Base-by-base conservation (phyloP, 345 rosid species). In the Pelargonium nanum region DNA sequence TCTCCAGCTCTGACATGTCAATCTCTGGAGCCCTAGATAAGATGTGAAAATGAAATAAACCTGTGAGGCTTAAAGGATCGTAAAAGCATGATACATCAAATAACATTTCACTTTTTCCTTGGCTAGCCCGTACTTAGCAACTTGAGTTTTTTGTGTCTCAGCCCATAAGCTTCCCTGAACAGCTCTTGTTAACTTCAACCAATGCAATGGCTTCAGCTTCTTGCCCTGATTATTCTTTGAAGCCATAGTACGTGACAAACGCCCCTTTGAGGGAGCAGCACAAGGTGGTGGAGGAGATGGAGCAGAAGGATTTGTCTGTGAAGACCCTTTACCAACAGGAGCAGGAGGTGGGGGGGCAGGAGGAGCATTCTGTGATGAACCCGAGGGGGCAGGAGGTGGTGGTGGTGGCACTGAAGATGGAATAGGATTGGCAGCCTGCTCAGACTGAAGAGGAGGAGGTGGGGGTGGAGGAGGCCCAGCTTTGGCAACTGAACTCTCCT, bases 141-240 rank as follows among this genome's bases (percentile, higher is more conserved):
- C 84, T 74, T 91, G 95, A 63, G 82, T 70, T 76, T 86, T 92
- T 73, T 85, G 95, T 58, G 98, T 72, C 76, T 92, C 98, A 30
- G 96, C 98, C 98, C 98, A 92, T 62, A 92, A 78, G 72, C 98
- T 92, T 73, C 98, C 98, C 64, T 81, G 85, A 21, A 86, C 89
- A 26, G 96, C 96, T 85, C 89, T 92, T 57, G 91, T 73, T 60
- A 92, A 65, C 80, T 92, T 92, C 80, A 92, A 75, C 98, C 98
- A 92, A 78, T 92, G 98, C 77, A 88, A 74, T 9, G 98, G 96
- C 79, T 92, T 92, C 65, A 92, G 74, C 77, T 92, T 92, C 70
- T 88, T 92, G 53, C 79, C 59, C 58, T 83, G 85, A 63, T 75
- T 63, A 63, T 64, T 75, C 78, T 69, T 89, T 45, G 74, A 72